Conservation (phyloP, 352 stramenopile genomes). For the Phytophthora sp. region DNA sequence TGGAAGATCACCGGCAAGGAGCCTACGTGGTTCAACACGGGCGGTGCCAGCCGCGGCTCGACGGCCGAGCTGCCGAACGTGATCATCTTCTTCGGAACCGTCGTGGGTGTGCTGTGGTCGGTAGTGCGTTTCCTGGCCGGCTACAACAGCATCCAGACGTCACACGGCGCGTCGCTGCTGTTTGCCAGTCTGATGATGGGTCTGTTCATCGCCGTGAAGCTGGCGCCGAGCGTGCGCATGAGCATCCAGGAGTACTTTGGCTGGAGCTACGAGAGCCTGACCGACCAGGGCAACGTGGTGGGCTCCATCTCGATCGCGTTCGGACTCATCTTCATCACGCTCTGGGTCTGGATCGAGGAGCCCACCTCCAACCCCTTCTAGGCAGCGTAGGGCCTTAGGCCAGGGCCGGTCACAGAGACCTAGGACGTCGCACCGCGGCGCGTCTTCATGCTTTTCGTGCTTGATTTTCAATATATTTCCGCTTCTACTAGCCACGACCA, state of each 20-base stretch:
- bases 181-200: constrained; percentile 84
- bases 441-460: constrained; percentile 32
- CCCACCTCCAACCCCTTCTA: constrained; percentile 84
- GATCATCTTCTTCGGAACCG: constrained; percentile 72
- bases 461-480: constrained; percentile 56
- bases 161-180: constrained; percentile 74
- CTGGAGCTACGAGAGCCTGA: constrained; percentile 87
- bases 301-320: constrained; percentile 76
- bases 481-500: constrained; percentile 11
- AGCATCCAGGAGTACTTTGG: constrained; percentile 91
- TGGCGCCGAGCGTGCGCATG: constrained; percentile 83
- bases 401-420: constrained; percentile 17
- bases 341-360: constrained; percentile 87
- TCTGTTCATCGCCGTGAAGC: constrained; percentile 81
- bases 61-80: constrained; percentile 77
- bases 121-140: constrained; percentile 80
- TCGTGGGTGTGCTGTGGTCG: constrained; percentile 72
- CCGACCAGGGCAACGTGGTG: constrained; percentile 86
- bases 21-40: constrained; percentile 83
- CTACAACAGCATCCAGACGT: constrained; percentile 79
- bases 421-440: constrained; percentile 19
- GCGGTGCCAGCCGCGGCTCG: constrained; percentile 69
- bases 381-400: constrained; percentile 19
- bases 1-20: constrained; percentile 87
- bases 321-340: constrained; percentile 76